Base-by-base conservation (phyloP, 306 rosid species). In the Nissolia schottii region DNA sequence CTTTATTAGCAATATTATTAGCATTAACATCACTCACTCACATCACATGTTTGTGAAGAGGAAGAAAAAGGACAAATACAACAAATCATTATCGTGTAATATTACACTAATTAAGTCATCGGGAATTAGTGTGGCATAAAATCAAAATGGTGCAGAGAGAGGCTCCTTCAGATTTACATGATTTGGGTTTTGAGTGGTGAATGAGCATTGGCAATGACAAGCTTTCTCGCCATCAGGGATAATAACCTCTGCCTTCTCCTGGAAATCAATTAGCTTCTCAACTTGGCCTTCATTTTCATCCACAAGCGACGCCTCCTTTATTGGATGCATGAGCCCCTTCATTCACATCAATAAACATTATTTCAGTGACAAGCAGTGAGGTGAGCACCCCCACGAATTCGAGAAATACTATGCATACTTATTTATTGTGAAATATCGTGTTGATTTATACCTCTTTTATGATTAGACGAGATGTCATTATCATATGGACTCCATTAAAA, bases 111-210 rank as follows among this genome's bases (percentile, higher is more conserved):
- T 4, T 38, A 22, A n/a, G 1, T 23, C n/a, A n/a, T 5, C 18
- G 11, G 6, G 18, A n/a, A n/a, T n/a, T n/a, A n/a, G 15, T 7
- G 16, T 43, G 8, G 28, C 24, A 53, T 13, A 24, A 79, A 54
- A 59, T 88, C 87, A 92, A 84, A 90, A 92, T 7, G 98, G 96
- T 34, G 98, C 91, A 14, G 98, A 86, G 31, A 85, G 85, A n/a
- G 96, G 96, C 27, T 90, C 86, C 15, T 64, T 77, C 16, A 51
- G 54, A 23, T 32, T 20, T 29, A 3, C 45, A 34, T 66, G 80
- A 22, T 74, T 72, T 1, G 80, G 74, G 35, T 75, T 64, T 38
- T 31, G 25, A 67, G 29, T 3, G 31, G 32, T 1, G 60, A 82
- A 82, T 0, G 79, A 53, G 49, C 95, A 88, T 8, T 84, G 86